Base-by-base conservation (phyloP, 1,284 basidiomycete genomes). In the Butyriboletus appendiculatus region DNA sequence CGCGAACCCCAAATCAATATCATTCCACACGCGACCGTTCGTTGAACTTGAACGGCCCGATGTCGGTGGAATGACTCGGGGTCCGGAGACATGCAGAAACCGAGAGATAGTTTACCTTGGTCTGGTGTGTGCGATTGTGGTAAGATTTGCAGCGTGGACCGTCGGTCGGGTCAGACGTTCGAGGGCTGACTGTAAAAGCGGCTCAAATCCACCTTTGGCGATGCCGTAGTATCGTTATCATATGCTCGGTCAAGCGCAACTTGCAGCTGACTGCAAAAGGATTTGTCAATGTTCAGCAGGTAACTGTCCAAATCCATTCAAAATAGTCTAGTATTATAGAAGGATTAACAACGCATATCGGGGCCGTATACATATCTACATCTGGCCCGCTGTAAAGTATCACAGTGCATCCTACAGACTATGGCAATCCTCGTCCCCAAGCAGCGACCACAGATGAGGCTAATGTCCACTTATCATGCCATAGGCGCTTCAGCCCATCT, bases 381-480 rank as follows among this genome's bases (percentile, higher is more conserved):
- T 59, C 40, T 26, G 38, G 30, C 33, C 35, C 11, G 8, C 5
- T 50, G 30, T 42, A 39, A 45, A 22, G 14, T 51, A 45, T 28
- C 40, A 46, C n/a, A 20, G 26, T 28, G 18, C 26, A 48, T 24
- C 24, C 16, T 4, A 38, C 20, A 30, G 24, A 39, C 48, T 66
- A 66, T 5, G 64, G 64, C 32, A 66, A 43, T 15, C 67, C 64
- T 18, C 64, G 56, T 33, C 64, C 66, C 64, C 64, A 66, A 18
- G 65, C 64, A 20, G 67, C 65, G 18, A 69, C 59, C 2, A 64
- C 51, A 26, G 66, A 67, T 1, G 64, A 56, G 1, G 63, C 3
- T 1, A 69, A 12, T 18, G 61, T 56, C 65, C 62, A 67, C 33
- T 64, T 69, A 16, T 50, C 65, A 30, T 48, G 57, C 64, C 64